phyloP scores from a whole-genome alignment of 2,329 filamentous ascomycete genomes.

The Ceratocystis lukuohia region DNA sequence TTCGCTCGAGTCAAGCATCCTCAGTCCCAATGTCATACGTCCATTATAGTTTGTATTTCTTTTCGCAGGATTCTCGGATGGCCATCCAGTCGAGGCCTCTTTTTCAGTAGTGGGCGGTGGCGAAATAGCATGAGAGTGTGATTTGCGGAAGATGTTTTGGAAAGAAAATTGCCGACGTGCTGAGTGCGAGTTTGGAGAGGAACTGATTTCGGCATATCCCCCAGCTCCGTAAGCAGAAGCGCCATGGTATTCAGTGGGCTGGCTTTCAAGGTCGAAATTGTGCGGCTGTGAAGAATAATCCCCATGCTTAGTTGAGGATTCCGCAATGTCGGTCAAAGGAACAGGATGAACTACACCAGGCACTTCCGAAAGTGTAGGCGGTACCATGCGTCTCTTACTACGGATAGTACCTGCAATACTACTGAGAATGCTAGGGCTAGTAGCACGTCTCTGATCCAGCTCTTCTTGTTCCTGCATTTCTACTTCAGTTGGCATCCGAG shows the following conservation, averaged over 20 bases:
- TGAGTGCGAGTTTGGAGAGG: constrained; percentile 47
- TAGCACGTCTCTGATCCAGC: constrained; percentile 22
- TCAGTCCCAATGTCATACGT: constrained; percentile 7
- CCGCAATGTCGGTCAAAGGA: constrained; percentile 47
- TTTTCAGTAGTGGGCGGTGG: constrained; percentile 26
- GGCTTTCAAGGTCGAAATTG: constrained; percentile 35
- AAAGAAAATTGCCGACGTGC: constrained; percentile 81
- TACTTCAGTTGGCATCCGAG: constrained; percentile 59
- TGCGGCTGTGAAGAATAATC: constrained; percentile 28
- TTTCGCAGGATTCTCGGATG: background rate
- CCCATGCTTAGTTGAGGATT: constrained; percentile 30
- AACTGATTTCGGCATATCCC: constrained; percentile 26
- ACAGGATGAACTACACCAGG: constrained; percentile 48
- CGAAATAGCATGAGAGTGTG: constrained; percentile 32
- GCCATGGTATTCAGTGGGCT: constrained; percentile 35
- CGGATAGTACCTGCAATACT: constrained; percentile 46
- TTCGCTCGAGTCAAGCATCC: constrained; percentile 26
- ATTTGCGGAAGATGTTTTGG: constrained; percentile 58
- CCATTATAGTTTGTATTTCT: constrained; percentile 11
- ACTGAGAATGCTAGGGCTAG: constrained; percentile 35
- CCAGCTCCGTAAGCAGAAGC: constrained; percentile 33
- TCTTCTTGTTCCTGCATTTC: constrained; percentile 42
- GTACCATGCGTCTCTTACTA: constrained; percentile 23
- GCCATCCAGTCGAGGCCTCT: background rate
- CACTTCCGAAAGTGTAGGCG: constrained; percentile 29